phyloP scores from a whole-genome alignment of 192 early-diverging fungal species.

The Backusella macrospora region DNA sequence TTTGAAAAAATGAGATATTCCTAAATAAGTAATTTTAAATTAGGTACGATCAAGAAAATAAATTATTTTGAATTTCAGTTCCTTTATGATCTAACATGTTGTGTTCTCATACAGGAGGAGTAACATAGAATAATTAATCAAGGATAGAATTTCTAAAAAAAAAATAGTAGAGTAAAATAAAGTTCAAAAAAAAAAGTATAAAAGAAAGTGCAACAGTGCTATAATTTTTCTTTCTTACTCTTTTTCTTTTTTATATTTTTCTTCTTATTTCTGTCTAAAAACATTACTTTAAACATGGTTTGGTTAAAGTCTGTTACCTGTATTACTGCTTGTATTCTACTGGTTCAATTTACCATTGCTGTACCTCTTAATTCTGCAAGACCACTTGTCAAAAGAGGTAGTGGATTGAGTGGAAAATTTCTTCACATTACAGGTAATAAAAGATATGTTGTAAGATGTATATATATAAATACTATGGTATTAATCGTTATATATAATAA shows the following conservation, averaged over 20 bases:
- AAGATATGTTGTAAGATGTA: background rate
- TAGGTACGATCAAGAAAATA: background rate
- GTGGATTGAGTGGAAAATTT: slow-evolving; percentile 29
- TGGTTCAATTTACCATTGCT: background rate
- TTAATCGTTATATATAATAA: background rate
- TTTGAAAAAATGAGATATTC: background rate
- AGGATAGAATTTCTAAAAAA: slow-evolving; percentile 4
- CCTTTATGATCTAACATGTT: background rate
- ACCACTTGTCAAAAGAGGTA: slow-evolving; percentile 14
- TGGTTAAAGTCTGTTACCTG: slow-evolving; percentile 16
- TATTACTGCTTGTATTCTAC: slow-evolving; percentile 12
- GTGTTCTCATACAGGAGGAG: background rate
- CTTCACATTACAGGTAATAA: slow-evolving; percentile 39
- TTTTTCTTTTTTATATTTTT: background rate
- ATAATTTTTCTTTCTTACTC: background rate
- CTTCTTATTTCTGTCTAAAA: background rate
- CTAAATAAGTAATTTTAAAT: slow-evolving; percentile 4
- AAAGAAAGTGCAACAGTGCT: background rate
- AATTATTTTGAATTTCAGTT: background rate
- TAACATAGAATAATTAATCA: background rate
- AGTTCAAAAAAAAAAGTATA: background rate
- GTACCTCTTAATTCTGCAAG: background rate
- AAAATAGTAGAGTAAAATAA: background rate
- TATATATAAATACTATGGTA: background rate
- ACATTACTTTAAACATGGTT: slow-evolving; percentile 4